Evolutionary conservation across 2,329 filamentous ascomycete genomes (phyloP), one percentile per base, ranked within the genome.

Genomic region (Metarhizium brunneum): DNA sequence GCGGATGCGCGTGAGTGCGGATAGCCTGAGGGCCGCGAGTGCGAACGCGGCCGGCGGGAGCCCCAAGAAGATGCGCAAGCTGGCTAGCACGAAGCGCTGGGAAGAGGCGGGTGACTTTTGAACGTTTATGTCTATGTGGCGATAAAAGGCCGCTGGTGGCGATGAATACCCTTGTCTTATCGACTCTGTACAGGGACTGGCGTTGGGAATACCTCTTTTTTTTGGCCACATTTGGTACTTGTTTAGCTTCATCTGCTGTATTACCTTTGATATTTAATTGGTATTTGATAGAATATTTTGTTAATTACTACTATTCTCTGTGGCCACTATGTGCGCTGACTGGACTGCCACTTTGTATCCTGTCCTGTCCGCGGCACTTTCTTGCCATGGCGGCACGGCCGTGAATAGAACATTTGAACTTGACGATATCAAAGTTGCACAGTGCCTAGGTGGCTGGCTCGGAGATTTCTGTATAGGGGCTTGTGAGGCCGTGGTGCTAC

Each of bases 1-100:
- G 66, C 69, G 71, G 57, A 69, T 83, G 64, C 73, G 75, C 4
- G 70, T 83, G 38, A 75, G 72, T 53, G 75, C 71, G 47, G 71
- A 72, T 16, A 66, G 64, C 38, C 56, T 58, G 57, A 56, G 63
- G 48, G 54, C 61, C 30, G 52, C 63, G 11, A 64, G 65, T 58
- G 60, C 56, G 54, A 40, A n/a, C 25, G 42, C 42, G 6, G 68
- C 65, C 47, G 68, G 59, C 7, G 73, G 71, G 0, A 81, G 76
- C 56, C 78, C 78, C 14, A 81, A 80, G 66, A 82, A 81, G 68
- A 65, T 79, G 60, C 72, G 78, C n/a, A 78, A 74, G 62, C 60
- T 82, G 56, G 71, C 67, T 2, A 63, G 69, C 4, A 48, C 51
- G 10, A 76, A 74, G 63, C 73, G 73, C 57, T 83, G 79, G 79